Base-by-base conservation (phyloP, 192 early-diverging fungal species). In the Backusella liffmaniae region DNA sequence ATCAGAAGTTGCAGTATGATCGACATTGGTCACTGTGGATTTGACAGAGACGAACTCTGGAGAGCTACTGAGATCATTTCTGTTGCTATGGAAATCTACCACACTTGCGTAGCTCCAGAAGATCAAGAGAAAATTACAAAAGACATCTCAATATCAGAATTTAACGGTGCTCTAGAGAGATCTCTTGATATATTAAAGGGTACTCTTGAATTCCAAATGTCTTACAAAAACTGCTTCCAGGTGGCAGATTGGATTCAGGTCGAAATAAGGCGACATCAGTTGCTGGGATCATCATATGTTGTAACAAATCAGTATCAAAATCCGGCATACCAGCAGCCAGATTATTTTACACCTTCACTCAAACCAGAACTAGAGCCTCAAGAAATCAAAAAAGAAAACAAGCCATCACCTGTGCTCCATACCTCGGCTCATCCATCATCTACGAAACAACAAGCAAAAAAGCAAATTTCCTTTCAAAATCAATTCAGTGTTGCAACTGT, bases 21-120 rank as follows among this genome's bases (percentile, higher is more conserved):
- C 5, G 68, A 49, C 3, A 30, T 65, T 13, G 76, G 76, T n/a
- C 69, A 65, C 18, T 83, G 82, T 66, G 72, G 49, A 3, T 83
- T 83, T 76, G 82, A 83, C 49, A 78, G 77, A 16, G 78, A 83
- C 37, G 82, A 83, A 70, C 67, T 83, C 13, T 83, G 77, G 77
- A 62, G 82, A 42, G 82, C 82, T 4, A 35, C 73, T 3, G 78
- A 83, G 35, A 67, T 83, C 1, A 66, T 83, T 23, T 76, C 77
- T 3, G 23, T 79, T 12, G 69, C 77, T 23, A 41, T 79, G 70
- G 70, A 73, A 53, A 53, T 80, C 0, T 73, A 78, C 18, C 74
- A 77, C 34, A 53, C 29, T 16, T 72, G 74, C 9, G 21, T 37
- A 23, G 39, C 44, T 21, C 16, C 66, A 21, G 68, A 44, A 4